Percentiles rank a stretch among this genome's conserved stretches.
Conservation (phyloP, 805 yeast genomes). For the Myxozyma neotropica region DNA sequence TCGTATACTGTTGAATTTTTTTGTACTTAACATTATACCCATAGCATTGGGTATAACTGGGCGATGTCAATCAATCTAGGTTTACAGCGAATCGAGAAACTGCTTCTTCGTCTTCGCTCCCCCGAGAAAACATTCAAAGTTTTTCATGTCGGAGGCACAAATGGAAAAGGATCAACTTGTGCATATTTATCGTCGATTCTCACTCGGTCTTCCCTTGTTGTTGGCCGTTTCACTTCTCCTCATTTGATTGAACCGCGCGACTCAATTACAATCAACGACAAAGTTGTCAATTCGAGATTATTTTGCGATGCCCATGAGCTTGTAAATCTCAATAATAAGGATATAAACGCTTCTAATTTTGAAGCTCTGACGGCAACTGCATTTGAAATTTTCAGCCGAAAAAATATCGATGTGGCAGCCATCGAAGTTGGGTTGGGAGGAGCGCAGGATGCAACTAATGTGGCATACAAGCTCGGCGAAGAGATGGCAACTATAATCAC, state of each 20-base stretch:
- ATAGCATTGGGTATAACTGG: neutral
- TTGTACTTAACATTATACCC: neutral
- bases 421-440: slow-evolving; percentile 98
- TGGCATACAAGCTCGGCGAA: slow-evolving; percentile 45
- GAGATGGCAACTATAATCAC: slow-evolving; percentile 53
- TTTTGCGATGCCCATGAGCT: slow-evolving; percentile 52
- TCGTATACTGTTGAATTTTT: neutral
- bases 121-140: slow-evolving; percentile 69
- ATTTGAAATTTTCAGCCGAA: slow-evolving; percentile 65
- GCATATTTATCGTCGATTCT: slow-evolving; percentile 74
- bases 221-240: slow-evolving; percentile 89
- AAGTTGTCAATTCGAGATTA: slow-evolving; percentile 51
- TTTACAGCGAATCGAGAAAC: slow-evolving; percentile 51
- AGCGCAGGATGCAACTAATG: slow-evolving; percentile 83
- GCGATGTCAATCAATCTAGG: slow-evolving; percentile 55
- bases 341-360: slow-evolving; percentile 70
- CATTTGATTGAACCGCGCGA: slow-evolving; percentile 76
- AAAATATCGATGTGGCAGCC: slow-evolving; percentile 69
- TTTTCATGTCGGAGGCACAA: slow-evolving; percentile 94
- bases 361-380: slow-evolving; percentile 87
- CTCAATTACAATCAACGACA: slow-evolving; percentile 67
- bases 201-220: slow-evolving; percentile 49
- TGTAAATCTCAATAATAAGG: slow-evolving; percentile 48
- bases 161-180: slow-evolving; percentile 93
- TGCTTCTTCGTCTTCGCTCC: slow-evolving; percentile 48